Percentiles rank a stretch among this genome's conserved stretches.
These are phyloP conservation scores for Ophiocordyceps robertsii DNA, from an alignment of 2,329 filamentous ascomycete genomes.

Conservation along the genomic window DNA sequence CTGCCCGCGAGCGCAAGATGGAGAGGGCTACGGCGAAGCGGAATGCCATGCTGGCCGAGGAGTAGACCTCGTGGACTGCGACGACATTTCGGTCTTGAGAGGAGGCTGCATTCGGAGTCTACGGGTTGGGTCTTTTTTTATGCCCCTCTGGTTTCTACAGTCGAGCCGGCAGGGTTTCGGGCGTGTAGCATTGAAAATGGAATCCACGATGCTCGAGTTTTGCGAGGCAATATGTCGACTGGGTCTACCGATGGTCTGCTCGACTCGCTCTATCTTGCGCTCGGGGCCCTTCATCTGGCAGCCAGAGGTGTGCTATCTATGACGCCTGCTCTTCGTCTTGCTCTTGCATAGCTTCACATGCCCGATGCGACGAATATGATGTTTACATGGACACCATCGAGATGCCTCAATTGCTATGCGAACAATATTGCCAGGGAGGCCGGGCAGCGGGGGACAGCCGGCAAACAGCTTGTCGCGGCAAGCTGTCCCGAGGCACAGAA, in stretches of 20 bases:
- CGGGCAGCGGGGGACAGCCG: too few relatives aligned
- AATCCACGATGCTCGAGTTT: conserved; percentile 32
- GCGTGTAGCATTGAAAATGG: conserved; percentile 46
- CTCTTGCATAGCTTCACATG: background rate
- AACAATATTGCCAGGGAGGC: too few relatives aligned
- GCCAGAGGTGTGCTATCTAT: background rate
- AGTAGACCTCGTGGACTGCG: conserved; percentile 34
- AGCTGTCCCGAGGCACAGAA: too few relatives aligned
- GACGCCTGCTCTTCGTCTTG: background rate
- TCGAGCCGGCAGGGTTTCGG: conserved; percentile 36
- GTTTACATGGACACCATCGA: too few relatives aligned
- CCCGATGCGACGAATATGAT: too few relatives aligned
- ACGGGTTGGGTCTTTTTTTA: conserved; percentile 41
- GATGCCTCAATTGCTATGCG: too few relatives aligned
- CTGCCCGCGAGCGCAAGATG: conserved; percentile 94
- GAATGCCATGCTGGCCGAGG: conserved; percentile 67
- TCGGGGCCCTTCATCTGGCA: background rate
- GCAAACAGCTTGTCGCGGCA: too few relatives aligned
- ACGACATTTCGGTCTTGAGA: conserved; percentile 34
- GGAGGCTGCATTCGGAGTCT: conserved; percentile 48
- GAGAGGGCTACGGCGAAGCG: conserved; percentile 88
- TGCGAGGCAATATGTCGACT: conserved; percentile 1
- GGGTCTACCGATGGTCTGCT: background rate
- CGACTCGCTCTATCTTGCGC: background rate
- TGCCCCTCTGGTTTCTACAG: conserved; percentile 32